Evolutionary conservation across 352 stramenopile genomes (phyloP).

Genomic region (Pythium phragmiticola): DNA sequence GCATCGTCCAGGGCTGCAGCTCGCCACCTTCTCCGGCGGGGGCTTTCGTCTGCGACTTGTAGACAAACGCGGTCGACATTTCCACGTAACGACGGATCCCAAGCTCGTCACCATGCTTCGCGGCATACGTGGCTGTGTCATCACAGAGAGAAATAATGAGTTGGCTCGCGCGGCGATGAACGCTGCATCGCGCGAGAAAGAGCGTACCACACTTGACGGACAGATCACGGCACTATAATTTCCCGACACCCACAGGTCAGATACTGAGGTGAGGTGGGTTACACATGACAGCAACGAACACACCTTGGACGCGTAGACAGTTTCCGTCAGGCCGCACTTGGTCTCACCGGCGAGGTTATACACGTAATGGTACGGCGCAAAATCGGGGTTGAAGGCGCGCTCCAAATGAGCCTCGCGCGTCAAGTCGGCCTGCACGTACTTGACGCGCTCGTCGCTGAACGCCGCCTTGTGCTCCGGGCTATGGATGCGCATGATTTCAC

Average conservation of each 20-base stretch:
- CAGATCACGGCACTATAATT: constrained; percentile 66
- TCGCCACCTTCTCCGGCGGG: constrained; percentile 59
- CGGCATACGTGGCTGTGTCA: constrained; percentile 28
- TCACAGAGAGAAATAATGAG: background rate
- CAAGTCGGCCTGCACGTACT: constrained; percentile 81
- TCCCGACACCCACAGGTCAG: background rate
- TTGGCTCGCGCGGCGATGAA: background rate
- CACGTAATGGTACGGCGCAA: constrained; percentile 78
- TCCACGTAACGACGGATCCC: constrained; percentile 81
- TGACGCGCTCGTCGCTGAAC: constrained; percentile 67
- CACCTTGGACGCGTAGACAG: constrained; percentile 79
- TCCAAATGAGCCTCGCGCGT: constrained; percentile 79
- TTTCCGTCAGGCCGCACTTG: constrained; percentile 73
- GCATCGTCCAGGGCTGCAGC: constrained; percentile 78
- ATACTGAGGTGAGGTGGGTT: background rate
- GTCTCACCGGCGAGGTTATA: constrained; percentile 86
- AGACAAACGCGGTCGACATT: constrained; percentile 87
- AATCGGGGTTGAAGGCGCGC: constrained; percentile 68
- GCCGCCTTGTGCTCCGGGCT: constrained; percentile 52
- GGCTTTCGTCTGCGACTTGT: constrained; percentile 81
- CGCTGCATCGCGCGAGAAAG: background rate
- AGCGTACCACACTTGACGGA: constrained; percentile 80
- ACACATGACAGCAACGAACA: background rate
- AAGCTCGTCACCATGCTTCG: constrained; percentile 61
- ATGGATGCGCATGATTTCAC: background rate